These are phyloP conservation scores for Dictyostelium intermedium DNA, from an alignment of 78 protist species.

Conservation along the genomic window DNA sequence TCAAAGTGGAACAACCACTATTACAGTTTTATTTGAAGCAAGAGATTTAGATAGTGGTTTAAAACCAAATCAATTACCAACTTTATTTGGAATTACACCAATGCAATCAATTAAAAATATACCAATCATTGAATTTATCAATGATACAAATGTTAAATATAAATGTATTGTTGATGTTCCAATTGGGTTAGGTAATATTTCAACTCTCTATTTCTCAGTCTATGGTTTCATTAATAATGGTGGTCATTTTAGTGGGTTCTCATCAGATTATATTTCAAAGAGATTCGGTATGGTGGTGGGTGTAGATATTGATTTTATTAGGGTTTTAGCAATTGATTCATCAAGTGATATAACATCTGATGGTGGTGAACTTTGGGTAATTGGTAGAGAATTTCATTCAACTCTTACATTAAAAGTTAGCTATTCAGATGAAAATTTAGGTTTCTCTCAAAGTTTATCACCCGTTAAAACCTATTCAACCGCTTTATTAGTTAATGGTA, in stretches of 20 bases:
- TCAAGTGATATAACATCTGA: not conserved
- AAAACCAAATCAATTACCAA: not conserved
- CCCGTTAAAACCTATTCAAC: not conserved
- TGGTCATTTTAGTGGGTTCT: not conserved
- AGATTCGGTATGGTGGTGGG: not conserved
- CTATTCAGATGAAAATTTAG: not conserved
- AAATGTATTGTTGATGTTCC: not conserved
- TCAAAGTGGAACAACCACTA: not conserved
- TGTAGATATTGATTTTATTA: not conserved
- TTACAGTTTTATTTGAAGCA: not conserved
- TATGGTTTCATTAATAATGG: constrained; percentile 20
- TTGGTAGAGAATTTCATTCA: not conserved
- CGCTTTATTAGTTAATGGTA: not conserved
- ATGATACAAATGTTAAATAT: not conserved
- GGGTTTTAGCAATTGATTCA: not conserved
- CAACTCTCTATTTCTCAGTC: not conserved
- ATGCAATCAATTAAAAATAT: not conserved
- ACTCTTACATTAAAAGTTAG: not conserved
- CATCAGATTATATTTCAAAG: not conserved
- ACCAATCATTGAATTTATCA: not conserved
- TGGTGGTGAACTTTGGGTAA: not conserved
- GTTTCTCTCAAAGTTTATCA: not conserved
- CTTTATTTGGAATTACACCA: not conserved
- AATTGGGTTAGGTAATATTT: not conserved
- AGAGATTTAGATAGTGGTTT: not conserved